Evolutionary conservation across 257 asterid genomes (phyloP).

Genomic region (Eucommia ulmoides): DNA sequence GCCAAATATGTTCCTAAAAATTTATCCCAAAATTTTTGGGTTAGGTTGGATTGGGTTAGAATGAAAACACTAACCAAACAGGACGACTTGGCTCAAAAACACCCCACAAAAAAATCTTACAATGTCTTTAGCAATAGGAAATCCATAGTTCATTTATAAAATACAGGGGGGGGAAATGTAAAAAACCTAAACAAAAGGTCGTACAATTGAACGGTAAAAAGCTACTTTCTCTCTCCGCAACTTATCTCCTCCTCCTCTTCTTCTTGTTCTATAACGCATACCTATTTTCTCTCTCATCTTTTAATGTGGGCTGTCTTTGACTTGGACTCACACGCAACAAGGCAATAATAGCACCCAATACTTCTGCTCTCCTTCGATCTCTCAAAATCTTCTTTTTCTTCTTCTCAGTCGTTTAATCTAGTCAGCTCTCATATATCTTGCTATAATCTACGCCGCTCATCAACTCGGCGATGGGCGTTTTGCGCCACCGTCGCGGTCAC

Average conservation of each 20-base stretch:
- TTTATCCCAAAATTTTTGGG: too few relatives aligned
- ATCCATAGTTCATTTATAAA: background rate
- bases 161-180: too few relatives aligned
- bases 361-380: background rate
- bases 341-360: constrained; percentile 13
- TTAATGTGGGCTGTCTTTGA: constrained; percentile 34
- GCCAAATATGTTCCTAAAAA: too few relatives aligned
- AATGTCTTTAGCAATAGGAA: too few relatives aligned
- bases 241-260: background rate
- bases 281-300: constrained; percentile 17
- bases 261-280: constrained; percentile 8
- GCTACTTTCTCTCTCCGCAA: too few relatives aligned
- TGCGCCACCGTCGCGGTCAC: constrained; percentile 13
- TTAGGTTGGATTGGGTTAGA: too few relatives aligned
- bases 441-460: background rate
- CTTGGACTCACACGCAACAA: constrained; percentile 51
- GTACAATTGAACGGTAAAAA: too few relatives aligned
- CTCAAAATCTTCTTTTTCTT: background rate
- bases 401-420: background rate
- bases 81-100: too few relatives aligned
- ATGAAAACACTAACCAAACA: too few relatives aligned
- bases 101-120: too few relatives aligned
- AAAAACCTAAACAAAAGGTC: too few relatives aligned
- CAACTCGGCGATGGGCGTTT: constrained; percentile 28
- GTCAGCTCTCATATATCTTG: background rate